These are phyloP conservation scores for Pichia ethanolica DNA, from an alignment of 805 yeast genomes.

Conservation along the genomic window DNA sequence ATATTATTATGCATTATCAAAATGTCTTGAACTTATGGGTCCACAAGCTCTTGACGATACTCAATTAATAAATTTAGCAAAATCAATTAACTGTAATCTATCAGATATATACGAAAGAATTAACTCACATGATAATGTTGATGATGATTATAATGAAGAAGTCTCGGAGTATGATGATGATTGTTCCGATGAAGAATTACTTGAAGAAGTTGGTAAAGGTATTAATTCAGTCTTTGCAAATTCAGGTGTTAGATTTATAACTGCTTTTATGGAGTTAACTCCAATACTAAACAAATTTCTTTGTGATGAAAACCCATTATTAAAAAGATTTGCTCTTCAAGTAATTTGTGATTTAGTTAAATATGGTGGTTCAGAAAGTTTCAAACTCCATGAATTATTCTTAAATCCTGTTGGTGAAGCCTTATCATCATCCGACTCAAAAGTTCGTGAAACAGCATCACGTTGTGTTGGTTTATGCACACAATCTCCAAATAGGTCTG, in stretches of 20 bases:
- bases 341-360: conserved; percentile 77
- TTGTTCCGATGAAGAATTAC: conserved; percentile 79
- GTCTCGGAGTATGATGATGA: conserved; percentile 79
- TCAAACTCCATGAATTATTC: conserved; percentile 57
- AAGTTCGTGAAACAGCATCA: conserved; percentile 81
- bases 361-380: conserved; percentile 63
- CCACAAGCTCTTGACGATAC: conserved; percentile 46
- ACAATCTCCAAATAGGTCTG: conserved; percentile 56
- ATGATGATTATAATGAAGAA: conserved; percentile 85
- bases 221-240: conserved; percentile 64
- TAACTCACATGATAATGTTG: conserved; percentile 62
- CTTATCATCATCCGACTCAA: conserved; percentile 56
- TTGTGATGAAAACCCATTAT: conserved; percentile 57
- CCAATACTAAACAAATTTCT: conserved; percentile 58
- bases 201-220: conserved; percentile 78
- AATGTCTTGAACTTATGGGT: conserved; percentile 63
- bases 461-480: conserved; percentile 83
- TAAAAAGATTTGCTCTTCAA: conserved; percentile 72
- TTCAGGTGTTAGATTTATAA: conserved; percentile 48
- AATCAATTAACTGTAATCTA: conserved; percentile 53
- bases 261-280: conserved; percentile 55
- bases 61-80: conserved; percentile 50
- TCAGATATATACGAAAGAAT: conserved; percentile 65
- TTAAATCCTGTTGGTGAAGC: conserved; percentile 58
- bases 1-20: conserved; percentile 65